These are phyloP conservation scores for Rubroboletus pulcherrimus DNA, from an alignment of 768 basidiomycete species.

Conservation along the genomic window DNA sequence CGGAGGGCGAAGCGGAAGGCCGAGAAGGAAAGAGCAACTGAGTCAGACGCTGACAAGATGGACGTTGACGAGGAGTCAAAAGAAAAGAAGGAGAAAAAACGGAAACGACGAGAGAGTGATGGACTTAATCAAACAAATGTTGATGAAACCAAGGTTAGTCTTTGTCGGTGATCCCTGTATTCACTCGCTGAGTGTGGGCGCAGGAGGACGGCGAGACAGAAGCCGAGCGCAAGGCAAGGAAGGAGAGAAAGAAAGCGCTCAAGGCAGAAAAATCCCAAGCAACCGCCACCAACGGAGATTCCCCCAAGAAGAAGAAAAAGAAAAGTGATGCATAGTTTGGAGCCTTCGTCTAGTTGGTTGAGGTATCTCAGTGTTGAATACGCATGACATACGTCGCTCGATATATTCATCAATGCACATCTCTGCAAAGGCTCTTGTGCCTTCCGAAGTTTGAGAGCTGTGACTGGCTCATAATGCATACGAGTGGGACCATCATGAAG, in stretches of 20 bases:
- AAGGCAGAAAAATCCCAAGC: conserved; percentile 70
- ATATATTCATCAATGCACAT: background rate
- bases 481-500: too few species aligned
- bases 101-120: conserved; percentile 56
- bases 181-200: conserved; percentile 3
- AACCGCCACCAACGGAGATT: conserved; percentile 38
- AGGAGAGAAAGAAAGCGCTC: conserved; percentile 72
- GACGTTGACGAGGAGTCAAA: conserved; percentile 40
- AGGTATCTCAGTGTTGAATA: background rate
- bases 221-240: conserved; percentile 78
- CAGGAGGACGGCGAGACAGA: conserved; percentile 64
- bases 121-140: conserved; percentile 42
- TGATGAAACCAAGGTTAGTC: conserved; percentile 39
- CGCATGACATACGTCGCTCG: background rate
- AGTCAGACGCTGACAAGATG: conserved; percentile 38
- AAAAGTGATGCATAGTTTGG: conserved; percentile 30
- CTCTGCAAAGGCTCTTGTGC: background rate
- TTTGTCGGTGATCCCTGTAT: conserved; percentile 6
- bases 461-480: too few species aligned
- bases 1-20: conserved; percentile 61
- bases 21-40: conserved; percentile 48
- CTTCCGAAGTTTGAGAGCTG: background rate
- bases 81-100: conserved; percentile 41
- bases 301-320: conserved; percentile 44
- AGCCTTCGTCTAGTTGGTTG: background rate